Conservation (phyloP, 2,329 filamentous ascomycete genomes). For the Fusarium nelsonii region DNA sequence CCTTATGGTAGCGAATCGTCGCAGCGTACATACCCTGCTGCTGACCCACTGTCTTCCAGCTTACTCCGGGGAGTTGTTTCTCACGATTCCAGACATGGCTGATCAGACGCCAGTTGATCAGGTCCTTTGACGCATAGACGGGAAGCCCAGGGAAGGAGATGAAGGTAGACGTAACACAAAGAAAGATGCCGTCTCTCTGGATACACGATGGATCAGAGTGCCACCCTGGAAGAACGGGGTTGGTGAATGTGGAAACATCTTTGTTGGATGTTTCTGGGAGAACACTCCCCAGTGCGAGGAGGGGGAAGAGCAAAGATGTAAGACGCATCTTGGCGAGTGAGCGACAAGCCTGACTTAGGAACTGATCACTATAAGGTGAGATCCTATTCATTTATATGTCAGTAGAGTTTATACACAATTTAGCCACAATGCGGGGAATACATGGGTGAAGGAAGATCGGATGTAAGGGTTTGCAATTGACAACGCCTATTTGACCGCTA, state of each 20-base stretch:
- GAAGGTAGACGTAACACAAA: constrained; percentile 65
- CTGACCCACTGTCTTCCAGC: constrained; percentile 49
- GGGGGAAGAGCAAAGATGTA: neutral
- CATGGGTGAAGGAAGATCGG: neutral
- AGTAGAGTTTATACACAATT: rapidly evolving
- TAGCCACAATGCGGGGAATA: constrained; percentile 16
- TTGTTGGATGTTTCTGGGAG: neutral
- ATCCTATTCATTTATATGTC: neutral
- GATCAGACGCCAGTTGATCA: constrained; percentile 62
- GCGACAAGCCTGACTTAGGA: neutral
- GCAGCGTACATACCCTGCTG: constrained; percentile 62
- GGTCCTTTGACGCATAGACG: constrained; percentile 64
- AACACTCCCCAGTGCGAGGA: constrained; percentile 6
- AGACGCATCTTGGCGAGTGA: constrained; percentile 5
- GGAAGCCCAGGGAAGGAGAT: constrained; percentile 65
- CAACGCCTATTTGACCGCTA: constrained; percentile 24
- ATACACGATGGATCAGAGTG: constrained; percentile 63
- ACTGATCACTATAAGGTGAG: rapidly evolving
- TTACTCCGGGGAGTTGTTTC: constrained; percentile 56
- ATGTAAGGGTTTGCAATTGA: neutral
- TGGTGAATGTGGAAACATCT: constrained; percentile 40
- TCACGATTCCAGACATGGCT: constrained; percentile 58
- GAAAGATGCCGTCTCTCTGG: constrained; percentile 61
- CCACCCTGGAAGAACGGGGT: constrained; percentile 64
- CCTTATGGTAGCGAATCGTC: constrained; percentile 58